These are phyloP conservation scores for Hordeum marinum DNA, from an alignment of 176 grass and related monocot species.

Conservation along the genomic window DNA sequence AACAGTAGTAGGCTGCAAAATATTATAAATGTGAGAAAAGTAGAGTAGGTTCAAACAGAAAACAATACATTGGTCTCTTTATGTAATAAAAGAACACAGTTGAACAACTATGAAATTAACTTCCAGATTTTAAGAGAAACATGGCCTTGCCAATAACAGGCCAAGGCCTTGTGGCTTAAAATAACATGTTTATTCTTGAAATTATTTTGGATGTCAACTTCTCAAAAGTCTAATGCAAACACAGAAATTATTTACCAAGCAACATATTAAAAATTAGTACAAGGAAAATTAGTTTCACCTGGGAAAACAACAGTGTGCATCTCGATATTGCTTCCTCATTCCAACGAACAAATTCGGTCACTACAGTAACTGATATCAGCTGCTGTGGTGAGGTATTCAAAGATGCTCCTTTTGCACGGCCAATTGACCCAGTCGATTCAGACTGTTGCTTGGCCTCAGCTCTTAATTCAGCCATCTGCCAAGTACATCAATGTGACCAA, in stretches of 20 bases:
- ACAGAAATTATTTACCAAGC: not conserved
- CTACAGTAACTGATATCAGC: conserved; percentile 93
- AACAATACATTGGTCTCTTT: not conserved
- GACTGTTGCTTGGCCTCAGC: conserved; percentile 76
- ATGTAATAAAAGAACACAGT: not conserved
- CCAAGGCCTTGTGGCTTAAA: conserved; percentile 3
- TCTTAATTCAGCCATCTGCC: conserved; percentile 78
- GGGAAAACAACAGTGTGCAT: conserved; percentile 88
- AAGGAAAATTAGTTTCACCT: conserved; percentile 49
- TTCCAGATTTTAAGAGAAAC: not conserved
- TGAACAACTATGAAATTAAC: not conserved
- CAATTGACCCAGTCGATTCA: conserved; percentile 84
- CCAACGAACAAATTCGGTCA: conserved; percentile 92
- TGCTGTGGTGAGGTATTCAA: conserved; percentile 62
- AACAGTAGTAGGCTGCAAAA: conserved; percentile 73
- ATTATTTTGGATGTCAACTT: not conserved
- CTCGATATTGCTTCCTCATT: conserved; percentile 97
- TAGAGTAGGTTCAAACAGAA: not conserved
- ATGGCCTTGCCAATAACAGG: not conserved
- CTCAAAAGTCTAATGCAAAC: conserved; percentile 1
- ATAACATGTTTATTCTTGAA: not conserved
- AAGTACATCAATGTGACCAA: conserved; percentile 25
- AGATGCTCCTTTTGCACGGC: conserved; percentile 74
- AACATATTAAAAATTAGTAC: conserved; percentile 12
- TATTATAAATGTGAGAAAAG: conserved; percentile 3